A percentile compares a stretch with the other conserved stretches of the same genome.
Conservation (phyloP, 768 basidiomycete genomes). For the Vishniacozyma victoriae region DNA sequence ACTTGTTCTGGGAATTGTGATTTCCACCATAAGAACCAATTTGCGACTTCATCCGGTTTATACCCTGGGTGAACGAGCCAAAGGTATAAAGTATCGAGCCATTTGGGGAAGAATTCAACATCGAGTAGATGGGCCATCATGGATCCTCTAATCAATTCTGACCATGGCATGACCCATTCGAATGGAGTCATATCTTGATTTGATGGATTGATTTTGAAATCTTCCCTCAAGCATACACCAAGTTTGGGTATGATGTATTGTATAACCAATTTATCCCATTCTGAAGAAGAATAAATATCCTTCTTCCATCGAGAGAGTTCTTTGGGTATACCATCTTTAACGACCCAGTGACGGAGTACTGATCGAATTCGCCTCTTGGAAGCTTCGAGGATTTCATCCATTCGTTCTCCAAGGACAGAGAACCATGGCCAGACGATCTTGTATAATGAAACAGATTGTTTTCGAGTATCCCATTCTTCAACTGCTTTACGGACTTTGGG, state of each 20-base stretch:
- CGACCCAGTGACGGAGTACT: constrained; percentile 67
- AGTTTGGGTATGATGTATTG: constrained; percentile 90
- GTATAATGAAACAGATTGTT: constrained; percentile 54
- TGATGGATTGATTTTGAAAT: constrained; percentile 81
- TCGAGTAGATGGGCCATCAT: constrained; percentile 80
- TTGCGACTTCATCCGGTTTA: constrained; percentile 84
- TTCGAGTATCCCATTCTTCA: constrained; percentile 62
- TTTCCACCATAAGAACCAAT: constrained; percentile 90
- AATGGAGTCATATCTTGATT: constrained; percentile 82
- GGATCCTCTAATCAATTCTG: constrained; percentile 62
- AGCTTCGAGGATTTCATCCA: constrained; percentile 80
- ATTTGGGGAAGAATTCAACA: constrained; percentile 92
- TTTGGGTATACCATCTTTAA: constrained; percentile 65
- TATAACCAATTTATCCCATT: constrained; percentile 88
- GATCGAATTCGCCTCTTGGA: constrained; percentile 78
- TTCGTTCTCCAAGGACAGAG: constrained; percentile 71
- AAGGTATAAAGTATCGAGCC: constrained; percentile 81
- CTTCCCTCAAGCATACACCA: constrained; percentile 66
- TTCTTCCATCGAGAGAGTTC: constrained; percentile 70
- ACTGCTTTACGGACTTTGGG: constrained; percentile 85
- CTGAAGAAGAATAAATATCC: constrained; percentile 69
- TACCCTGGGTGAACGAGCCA: constrained; percentile 89
- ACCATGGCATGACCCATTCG: constrained; percentile 71
- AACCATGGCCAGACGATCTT: constrained; percentile 92
- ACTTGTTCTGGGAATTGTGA: constrained; percentile 64